Conservation (phyloP, 2,329 filamentous ascomycete species). For the Colletotrichum filicis region DNA sequence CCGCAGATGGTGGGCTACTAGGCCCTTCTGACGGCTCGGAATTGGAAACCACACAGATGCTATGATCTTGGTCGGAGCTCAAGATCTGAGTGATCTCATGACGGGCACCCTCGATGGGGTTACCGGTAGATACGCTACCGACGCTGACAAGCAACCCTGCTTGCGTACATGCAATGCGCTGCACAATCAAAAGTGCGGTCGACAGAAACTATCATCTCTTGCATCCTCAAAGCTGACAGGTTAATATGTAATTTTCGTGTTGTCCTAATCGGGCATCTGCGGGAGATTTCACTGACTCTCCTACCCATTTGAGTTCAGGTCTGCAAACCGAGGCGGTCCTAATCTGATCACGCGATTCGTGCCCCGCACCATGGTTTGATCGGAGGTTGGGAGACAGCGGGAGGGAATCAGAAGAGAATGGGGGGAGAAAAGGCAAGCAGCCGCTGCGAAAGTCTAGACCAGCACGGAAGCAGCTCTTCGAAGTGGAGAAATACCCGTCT, state of each 20-base stretch:
- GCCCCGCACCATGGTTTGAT: background rate
- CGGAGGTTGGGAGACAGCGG: background rate
- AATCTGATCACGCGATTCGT: background rate
- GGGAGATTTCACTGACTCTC: background rate
- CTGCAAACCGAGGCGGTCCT: background rate
- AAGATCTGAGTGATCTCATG: background rate
- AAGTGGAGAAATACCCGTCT: background rate
- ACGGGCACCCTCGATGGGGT: no score
- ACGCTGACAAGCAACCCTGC: background rate
- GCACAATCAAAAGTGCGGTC: background rate
- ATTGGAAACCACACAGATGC: background rate
- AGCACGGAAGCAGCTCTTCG: background rate
- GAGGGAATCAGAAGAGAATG: background rate
- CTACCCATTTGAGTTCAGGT: background rate
- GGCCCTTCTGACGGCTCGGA: background rate
- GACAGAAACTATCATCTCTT: background rate
- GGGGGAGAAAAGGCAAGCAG: background rate
- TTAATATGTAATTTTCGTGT: background rate
- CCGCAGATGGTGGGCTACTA: background rate
- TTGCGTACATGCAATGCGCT: background rate
- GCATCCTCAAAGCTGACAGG: background rate
- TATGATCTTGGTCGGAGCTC: background rate
- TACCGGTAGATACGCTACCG: background rate
- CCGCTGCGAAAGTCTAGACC: background rate
- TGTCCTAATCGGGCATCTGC: background rate